These are phyloP conservation scores for Acorus gramineus DNA, from an alignment of 106 monocot genomes.

Conservation along the genomic window DNA sequence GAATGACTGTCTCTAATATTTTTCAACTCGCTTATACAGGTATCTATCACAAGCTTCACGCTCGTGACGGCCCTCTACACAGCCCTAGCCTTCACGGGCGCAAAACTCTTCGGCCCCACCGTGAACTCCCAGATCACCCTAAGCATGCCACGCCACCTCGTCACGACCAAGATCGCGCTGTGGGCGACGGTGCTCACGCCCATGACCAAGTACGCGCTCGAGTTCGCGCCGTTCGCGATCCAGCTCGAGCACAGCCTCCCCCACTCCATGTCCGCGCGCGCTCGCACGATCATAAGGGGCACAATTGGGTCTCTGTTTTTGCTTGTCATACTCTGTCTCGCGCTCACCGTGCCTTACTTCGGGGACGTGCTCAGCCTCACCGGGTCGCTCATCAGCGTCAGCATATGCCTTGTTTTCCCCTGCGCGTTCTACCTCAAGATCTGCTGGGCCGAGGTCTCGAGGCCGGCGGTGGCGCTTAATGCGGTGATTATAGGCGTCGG, in stretches of 20 bases:
- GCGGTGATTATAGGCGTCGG: constrained; percentile 29
- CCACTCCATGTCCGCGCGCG: constrained; percentile 19
- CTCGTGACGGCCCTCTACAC: constrained; percentile 55
- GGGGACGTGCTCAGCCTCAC: constrained; percentile 67
- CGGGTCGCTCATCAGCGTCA: constrained; percentile 61
- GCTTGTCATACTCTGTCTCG: constrained; percentile 34
- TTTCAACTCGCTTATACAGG: constrained; percentile 12
- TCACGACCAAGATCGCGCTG: constrained; percentile 53
- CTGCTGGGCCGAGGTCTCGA: constrained; percentile 28
- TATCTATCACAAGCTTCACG: constrained; percentile 57
- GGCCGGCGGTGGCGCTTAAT: constrained; percentile 18
- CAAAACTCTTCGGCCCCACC: constrained; percentile 54
- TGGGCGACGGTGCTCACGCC: constrained; percentile 81
- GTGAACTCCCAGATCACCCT: constrained; percentile 71
- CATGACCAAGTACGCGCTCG: constrained; percentile 78
- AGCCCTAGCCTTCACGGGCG: constrained; percentile 57
- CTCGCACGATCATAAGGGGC: constrained; percentile 35
- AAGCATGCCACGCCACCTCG: constrained; percentile 57
- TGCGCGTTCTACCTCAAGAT: constrained; percentile 81
- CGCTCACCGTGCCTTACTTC: constrained; percentile 62
- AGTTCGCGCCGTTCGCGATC: constrained; percentile 71
- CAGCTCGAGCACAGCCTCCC: constrained; percentile 58
- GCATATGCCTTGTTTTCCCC: constrained; percentile 49
- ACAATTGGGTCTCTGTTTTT: constrained; percentile 40
- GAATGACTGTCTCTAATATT: not conserved